Evolutionary conservation across 306 rosid genomes (phyloP).

Genomic region (Pachyrhizus erosus): DNA sequence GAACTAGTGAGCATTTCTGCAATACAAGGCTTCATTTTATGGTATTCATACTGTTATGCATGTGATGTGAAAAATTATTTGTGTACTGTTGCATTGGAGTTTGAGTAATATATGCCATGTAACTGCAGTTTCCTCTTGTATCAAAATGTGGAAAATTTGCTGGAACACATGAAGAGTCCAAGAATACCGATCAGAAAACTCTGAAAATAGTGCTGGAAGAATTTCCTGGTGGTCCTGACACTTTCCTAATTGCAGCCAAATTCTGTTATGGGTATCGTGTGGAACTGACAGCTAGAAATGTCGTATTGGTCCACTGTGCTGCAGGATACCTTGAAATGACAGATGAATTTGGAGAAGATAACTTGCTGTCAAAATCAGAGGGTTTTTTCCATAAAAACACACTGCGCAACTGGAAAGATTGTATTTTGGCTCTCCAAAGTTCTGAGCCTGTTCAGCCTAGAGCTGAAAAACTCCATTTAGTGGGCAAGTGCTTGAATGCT

Average conservation of each 20-base stretch:
- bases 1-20: not conserved
- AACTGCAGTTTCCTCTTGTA: slow-evolving; percentile 91
- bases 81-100: slow-evolving; percentile 38
- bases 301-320: slow-evolving; percentile 68
- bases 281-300: slow-evolving; percentile 81
- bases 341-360: slow-evolving; percentile 81
- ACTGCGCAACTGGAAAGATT: slow-evolving; percentile 89
- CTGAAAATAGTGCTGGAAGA: slow-evolving; percentile 63
- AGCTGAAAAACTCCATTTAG: slow-evolving; percentile 76
- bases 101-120: slow-evolving; percentile 39
- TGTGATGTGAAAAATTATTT: slow-evolving; percentile 37
- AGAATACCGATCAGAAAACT: slow-evolving; percentile 46
- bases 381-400: slow-evolving; percentile 70
- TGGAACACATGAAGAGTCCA: slow-evolving; percentile 60
- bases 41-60: slow-evolving; percentile 20
- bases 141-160: slow-evolving; percentile 86
- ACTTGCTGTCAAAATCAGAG: slow-evolving; percentile 78
- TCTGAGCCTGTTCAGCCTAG: slow-evolving; percentile 64
- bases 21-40: slow-evolving; percentile 24
- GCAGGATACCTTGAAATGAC: slow-evolving; percentile 94
- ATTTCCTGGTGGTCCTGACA: slow-evolving; percentile 89
- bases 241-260: slow-evolving; percentile 71
- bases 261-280: slow-evolving; percentile 78
- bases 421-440: slow-evolving; percentile 89
- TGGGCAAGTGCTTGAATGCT: slow-evolving; percentile 76